A percentile compares a stretch with the other conserved stretches of the same genome.
Conservation (phyloP, 1,284 basidiomycete species). For the Cutaneotrichosporon cutaneum region DNA sequence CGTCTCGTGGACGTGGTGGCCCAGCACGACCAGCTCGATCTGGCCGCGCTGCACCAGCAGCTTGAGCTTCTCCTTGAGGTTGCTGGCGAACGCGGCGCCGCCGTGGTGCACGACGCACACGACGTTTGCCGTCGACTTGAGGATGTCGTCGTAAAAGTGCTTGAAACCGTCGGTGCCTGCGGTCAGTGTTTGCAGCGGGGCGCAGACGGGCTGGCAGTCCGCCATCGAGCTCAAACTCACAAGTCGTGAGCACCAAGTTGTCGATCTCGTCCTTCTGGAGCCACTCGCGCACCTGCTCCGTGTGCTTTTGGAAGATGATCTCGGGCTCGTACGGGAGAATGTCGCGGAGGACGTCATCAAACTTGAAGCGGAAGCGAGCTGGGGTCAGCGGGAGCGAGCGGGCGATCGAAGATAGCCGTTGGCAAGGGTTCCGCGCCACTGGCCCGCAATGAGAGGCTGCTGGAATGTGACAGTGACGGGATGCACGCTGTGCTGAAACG, state of each 20-base stretch:
- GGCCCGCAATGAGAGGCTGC: too few species aligned
- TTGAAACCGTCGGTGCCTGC: conserved; percentile 9
- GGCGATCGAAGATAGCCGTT: too few species aligned
- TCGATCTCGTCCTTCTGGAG: conserved; percentile 7
- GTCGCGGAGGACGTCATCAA: conserved; percentile 1
- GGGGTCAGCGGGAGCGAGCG: neutral
- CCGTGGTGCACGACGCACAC: conserved; percentile 18
- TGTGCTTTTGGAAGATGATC: neutral
- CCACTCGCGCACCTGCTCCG: neutral
- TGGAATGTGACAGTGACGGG: too few species aligned
- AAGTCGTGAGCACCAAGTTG: conserved; percentile 14
- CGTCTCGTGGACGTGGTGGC: conserved; percentile 1
- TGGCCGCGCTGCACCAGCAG: neutral
- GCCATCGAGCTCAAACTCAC: neutral
- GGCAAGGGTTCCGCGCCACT: too few species aligned
- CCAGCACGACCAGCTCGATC: conserved; percentile 7
- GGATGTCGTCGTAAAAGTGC: neutral
- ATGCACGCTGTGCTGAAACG: too few species aligned
- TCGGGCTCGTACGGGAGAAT: conserved; percentile 6
- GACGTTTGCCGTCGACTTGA: conserved; percentile 6
- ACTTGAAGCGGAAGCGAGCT: conserved; percentile 9
- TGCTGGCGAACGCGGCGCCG: neutral
- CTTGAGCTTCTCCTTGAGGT: neutral
- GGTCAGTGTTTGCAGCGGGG: neutral
- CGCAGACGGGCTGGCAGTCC: too few species aligned